A percentile compares a stretch with the other conserved stretches of the same genome.
phyloP scores from a whole-genome alignment of 2,329 filamentous ascomycete species.

The Paecilomyces dactylethromorphus region DNA sequence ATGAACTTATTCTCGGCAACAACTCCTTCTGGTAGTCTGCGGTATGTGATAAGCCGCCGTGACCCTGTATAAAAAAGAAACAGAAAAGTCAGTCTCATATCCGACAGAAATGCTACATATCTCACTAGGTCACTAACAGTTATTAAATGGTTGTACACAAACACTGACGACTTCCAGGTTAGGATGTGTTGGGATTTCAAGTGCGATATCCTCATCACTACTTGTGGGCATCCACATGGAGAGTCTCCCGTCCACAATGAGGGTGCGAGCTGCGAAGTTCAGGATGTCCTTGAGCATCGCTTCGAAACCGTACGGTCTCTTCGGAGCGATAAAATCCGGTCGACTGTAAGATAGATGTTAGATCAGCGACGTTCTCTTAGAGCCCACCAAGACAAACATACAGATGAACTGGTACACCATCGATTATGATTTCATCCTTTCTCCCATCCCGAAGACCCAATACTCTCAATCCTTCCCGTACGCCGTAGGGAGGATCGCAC shows the following conservation, averaged over 20 bases:
- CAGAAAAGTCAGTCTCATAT: background rate
- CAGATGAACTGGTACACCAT: conserved; percentile 64
- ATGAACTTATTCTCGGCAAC: conserved; percentile 19
- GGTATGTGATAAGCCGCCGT: conserved; percentile 79
- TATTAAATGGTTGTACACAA: conserved; percentile 83
- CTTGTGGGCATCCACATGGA: conserved; percentile 98
- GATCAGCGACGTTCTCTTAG: conserved; percentile 1
- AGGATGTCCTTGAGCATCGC: conserved; percentile 88
- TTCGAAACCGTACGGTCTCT: conserved; percentile 84
- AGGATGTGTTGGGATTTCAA: conserved; percentile 70
- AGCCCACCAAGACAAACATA: conserved; percentile 33
- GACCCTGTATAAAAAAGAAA: conserved; percentile 67
- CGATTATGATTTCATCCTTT: conserved; percentile 54
- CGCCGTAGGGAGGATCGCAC: conserved; percentile 93
- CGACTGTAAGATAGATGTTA: conserved; percentile 31
- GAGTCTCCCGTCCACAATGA: conserved; percentile 73
- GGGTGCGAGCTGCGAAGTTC: conserved; percentile 66
- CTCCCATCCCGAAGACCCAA: conserved; percentile 64
- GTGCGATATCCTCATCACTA: conserved; percentile 69
- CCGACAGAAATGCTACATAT: background rate
- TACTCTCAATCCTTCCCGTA: conserved; percentile 84
- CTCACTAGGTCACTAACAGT: conserved; percentile 55
- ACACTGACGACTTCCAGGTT: conserved; percentile 66
- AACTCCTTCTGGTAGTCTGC: conserved; percentile 56
- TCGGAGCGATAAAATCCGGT: conserved; percentile 73